A percentile compares a stretch with the other conserved stretches of the same genome.
Evolutionary conservation across 2,329 filamentous ascomycete genomes (phyloP).

Genomic region (Fusarium equiseti): DNA sequence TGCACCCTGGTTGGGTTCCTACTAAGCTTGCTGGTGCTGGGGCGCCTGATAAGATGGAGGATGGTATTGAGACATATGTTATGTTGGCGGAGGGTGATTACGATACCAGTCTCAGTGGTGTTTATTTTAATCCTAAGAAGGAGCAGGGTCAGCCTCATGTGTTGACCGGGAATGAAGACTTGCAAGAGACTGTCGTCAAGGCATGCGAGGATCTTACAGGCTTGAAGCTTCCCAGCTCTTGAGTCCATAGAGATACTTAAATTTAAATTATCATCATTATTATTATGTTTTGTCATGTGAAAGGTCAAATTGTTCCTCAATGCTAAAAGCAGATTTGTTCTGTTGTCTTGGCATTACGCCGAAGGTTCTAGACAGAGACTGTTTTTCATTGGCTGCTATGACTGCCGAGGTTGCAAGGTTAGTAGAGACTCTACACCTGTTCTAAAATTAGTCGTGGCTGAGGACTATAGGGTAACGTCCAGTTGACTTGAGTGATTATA

Average conservation of each 20-base stretch:
- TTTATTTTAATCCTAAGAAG: conserved; percentile 40
- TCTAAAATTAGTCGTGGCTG: too few relatives aligned
- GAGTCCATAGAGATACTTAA: background rate
- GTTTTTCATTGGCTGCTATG: background rate
- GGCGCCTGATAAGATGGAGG: conserved; percentile 35
- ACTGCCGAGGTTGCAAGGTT: background rate
- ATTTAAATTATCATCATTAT: background rate
- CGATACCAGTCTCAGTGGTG: conserved; percentile 30
- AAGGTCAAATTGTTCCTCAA: background rate
- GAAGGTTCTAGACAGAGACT: background rate
- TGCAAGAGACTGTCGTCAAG: conserved; percentile 35
- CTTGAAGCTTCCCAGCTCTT: conserved; percentile 10
- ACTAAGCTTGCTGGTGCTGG: conserved; percentile 36
- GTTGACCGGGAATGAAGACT: conserved; percentile 14
- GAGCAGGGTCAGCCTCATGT: conserved; percentile 28
- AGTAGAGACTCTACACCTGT: too few relatives aligned
- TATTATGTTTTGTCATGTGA: background rate
- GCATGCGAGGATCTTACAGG: conserved; percentile 33
- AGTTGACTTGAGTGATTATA: too few relatives aligned
- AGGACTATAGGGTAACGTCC: background rate
- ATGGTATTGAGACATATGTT: conserved; percentile 39
- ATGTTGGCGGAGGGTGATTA: conserved; percentile 41
- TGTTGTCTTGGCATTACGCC: background rate
- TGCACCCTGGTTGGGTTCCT: conserved; percentile 43
- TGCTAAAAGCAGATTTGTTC: background rate